phyloP scores from a whole-genome alignment of 768 basidiomycete genomes.

The Naganishia vaughanmartiniae region DNA sequence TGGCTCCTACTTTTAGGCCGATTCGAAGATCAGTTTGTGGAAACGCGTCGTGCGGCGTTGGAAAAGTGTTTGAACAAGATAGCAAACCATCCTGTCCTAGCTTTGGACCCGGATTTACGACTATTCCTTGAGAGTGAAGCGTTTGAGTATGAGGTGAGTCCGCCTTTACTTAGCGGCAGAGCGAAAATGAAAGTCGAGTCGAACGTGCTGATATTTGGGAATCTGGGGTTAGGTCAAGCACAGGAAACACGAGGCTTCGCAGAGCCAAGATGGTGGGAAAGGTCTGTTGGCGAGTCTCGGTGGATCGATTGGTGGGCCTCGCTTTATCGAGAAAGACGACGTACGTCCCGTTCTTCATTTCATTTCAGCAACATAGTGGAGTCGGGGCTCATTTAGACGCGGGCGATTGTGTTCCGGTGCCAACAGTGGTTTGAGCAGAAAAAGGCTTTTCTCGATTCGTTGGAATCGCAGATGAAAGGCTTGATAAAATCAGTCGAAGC shows the following conservation, averaged over 20 bases:
- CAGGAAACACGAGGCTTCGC: slow-evolving; percentile 69
- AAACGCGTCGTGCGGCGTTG: slow-evolving; percentile 75
- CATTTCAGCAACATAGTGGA: too few relatives aligned
- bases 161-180: neutral
- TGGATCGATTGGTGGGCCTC: slow-evolving; percentile 56
- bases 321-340: slow-evolving; percentile 47
- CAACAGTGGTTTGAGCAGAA: slow-evolving; percentile 91
- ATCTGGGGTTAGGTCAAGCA: slow-evolving; percentile 72
- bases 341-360: slow-evolving; percentile 1
- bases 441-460: slow-evolving; percentile 76
- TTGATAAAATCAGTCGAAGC: slow-evolving; percentile 81
- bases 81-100: slow-evolving; percentile 83
- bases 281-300: slow-evolving; percentile 82
- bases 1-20: slow-evolving; percentile 55
- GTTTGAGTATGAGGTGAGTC: slow-evolving; percentile 79
- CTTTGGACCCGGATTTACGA: slow-evolving; percentile 80
- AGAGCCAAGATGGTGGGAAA: slow-evolving; percentile 62
- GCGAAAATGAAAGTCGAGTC: neutral
- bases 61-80: slow-evolving; percentile 91
- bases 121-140: slow-evolving; percentile 90
- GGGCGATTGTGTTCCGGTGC: neutral
- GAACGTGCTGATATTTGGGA: neutral
- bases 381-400: too few relatives aligned
- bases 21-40: slow-evolving; percentile 87
- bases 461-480: slow-evolving; percentile 82